These are phyloP conservation scores for Trametes hirsuta DNA, from an alignment of 1,284 basidiomycete species.

Conservation along the genomic window DNA sequence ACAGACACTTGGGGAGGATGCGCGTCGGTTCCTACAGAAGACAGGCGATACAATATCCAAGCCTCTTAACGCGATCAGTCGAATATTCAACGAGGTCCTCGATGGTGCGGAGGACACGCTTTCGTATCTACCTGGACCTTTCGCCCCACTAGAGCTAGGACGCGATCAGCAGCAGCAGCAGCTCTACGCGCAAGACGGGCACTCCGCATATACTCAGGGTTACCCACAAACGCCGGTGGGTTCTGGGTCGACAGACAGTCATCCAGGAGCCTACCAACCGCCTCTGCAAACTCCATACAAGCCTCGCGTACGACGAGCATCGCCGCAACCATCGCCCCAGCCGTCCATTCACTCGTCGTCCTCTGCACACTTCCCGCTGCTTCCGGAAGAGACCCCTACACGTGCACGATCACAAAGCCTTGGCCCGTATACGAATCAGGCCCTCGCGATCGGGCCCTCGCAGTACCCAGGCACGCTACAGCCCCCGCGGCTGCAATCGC, in stretches of 20 bases:
- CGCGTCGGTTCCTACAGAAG: constrained; percentile 80
- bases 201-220: constrained; percentile 17
- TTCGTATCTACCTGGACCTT: constrained; percentile 60
- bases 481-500: constrained; percentile 47
- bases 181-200: constrained; percentile 27
- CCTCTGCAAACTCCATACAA: constrained; percentile 75
- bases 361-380: constrained; percentile 31
- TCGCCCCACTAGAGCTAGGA: constrained; percentile 62
- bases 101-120: constrained; percentile 50
- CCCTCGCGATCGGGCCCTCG: constrained; percentile 44
- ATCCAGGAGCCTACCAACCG: constrained; percentile 27
- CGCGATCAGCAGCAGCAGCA: constrained; percentile 42
- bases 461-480: constrained; percentile 39
- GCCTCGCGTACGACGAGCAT: constrained; percentile 59
- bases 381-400: constrained; percentile 50
- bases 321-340: constrained; percentile 33
- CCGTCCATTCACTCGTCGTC: constrained; percentile 33
- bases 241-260: constrained; percentile 20
- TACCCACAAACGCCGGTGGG: constrained; percentile 43
- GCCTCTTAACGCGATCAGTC: constrained; percentile 84
- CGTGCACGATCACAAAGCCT: constrained; percentile 31
- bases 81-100: constrained; percentile 82
- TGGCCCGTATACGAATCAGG: constrained; percentile 45
- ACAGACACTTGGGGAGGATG: constrained; percentile 73
- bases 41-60: constrained; percentile 89